Evolutionary conservation across 2,329 filamentous ascomycete genomes (phyloP).

Genomic region (Fusarium nanum): DNA sequence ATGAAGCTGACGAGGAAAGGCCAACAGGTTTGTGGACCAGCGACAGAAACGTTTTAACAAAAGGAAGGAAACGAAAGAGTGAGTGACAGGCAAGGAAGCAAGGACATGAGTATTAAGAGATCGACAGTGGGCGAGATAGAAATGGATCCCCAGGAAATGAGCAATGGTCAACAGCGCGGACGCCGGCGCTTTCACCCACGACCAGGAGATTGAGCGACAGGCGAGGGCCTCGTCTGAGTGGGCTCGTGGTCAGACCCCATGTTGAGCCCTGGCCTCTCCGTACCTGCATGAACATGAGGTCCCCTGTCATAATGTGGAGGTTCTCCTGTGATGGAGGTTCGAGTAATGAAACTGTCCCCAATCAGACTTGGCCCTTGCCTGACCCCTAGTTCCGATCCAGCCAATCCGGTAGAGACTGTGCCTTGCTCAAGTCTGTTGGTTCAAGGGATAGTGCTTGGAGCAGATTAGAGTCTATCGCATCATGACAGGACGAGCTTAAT

Average conservation of each 20-base stretch:
- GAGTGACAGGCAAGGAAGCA: slow-evolving; percentile 33
- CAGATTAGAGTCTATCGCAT: slow-evolving; percentile 37
- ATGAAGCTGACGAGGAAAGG: slow-evolving; percentile 34
- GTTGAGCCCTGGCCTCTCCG: slow-evolving; percentile 20
- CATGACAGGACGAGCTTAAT: slow-evolving; percentile 33
- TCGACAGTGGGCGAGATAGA: slow-evolving; percentile 42
- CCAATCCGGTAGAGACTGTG: slow-evolving; percentile 41
- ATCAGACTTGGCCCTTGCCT: slow-evolving; percentile 42
- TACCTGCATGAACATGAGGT: slow-evolving; percentile 31
- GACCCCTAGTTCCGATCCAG: slow-evolving; percentile 30
- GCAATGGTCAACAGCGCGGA: slow-evolving; percentile 39
- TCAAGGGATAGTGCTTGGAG: slow-evolving; percentile 33
- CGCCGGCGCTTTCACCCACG: slow-evolving; percentile 32
- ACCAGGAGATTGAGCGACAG: slow-evolving; percentile 41
- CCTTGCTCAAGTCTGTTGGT: slow-evolving; percentile 28
- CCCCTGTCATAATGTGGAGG: slow-evolving; percentile 36
- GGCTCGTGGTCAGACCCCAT: slow-evolving; percentile 26
- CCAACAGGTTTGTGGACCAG: slow-evolving; percentile 37
- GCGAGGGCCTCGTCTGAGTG: slow-evolving; percentile 36
- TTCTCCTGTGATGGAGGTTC: slow-evolving; percentile 23
- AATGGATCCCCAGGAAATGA: slow-evolving; percentile 47
- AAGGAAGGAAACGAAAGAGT: slow-evolving; percentile 37
- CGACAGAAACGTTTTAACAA: slow-evolving; percentile 42
- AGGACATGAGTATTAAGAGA: slow-evolving; percentile 40
- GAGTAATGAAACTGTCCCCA: slow-evolving; percentile 45